These are phyloP conservation scores for Colletotrichum sp. DNA, from an alignment of 2,329 filamentous ascomycete genomes.

Conservation along the genomic window DNA sequence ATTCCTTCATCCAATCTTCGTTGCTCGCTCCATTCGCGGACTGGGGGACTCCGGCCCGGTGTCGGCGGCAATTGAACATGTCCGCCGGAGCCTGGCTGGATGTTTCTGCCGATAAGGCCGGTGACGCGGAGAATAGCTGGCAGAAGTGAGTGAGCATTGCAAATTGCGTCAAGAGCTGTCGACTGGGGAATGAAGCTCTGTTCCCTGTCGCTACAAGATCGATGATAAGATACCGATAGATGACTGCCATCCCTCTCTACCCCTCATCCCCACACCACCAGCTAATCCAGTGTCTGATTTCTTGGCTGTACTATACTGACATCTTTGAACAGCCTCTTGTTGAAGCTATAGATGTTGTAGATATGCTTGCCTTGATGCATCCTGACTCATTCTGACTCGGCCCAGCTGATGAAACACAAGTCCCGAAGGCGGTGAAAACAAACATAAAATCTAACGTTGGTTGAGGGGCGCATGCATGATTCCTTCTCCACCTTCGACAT, in stretches of 20 bases:
- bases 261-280: neutral
- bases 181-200: neutral
- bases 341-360: neutral
- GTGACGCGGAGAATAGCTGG: neutral
- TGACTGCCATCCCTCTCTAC: neutral
- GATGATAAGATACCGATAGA: neutral
- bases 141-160: neutral
- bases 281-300: neutral
- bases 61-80: neutral
- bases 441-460: neutral
- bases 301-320: neutral
- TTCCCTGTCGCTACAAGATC: neutral
- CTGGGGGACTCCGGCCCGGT: constrained; percentile 2
- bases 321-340: too few species aligned
- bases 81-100: neutral
- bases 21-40: neutral
- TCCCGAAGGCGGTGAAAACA: neutral
- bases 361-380: neutral
- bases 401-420: neutral
- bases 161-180: neutral
- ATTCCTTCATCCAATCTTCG: neutral
- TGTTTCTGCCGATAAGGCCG: neutral
- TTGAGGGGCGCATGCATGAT: neutral
- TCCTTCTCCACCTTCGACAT: constrained; percentile 7
- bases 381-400: neutral